phyloP scores from a whole-genome alignment of 179 eudicot genomes.

The Pouteria campechiana region DNA sequence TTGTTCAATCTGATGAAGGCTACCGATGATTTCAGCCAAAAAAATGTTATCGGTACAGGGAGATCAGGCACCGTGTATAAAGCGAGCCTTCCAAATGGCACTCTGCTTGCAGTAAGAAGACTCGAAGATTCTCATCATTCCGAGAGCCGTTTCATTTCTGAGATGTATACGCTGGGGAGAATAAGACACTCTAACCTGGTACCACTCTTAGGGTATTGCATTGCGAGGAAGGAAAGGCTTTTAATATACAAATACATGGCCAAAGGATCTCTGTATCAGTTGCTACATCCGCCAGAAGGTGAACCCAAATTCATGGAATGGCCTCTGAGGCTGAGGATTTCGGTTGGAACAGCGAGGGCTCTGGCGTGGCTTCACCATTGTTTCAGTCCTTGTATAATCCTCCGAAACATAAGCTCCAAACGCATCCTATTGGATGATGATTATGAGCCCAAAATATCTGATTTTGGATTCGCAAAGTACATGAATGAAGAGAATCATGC shows the following conservation, averaged over 20 bases:
- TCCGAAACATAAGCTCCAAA: conserved; percentile 77
- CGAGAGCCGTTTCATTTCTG: conserved; percentile 61
- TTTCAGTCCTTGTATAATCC: conserved; percentile 81
- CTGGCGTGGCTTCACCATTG: conserved; percentile 84
- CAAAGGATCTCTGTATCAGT: conserved; percentile 54
- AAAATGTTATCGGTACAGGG: conserved; percentile 52
- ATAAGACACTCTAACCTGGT: conserved; percentile 70
- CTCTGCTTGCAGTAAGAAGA: conserved; percentile 60
- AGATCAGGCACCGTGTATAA: conserved; percentile 68
- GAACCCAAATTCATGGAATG: conserved; percentile 48
- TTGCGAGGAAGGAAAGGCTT: conserved; percentile 72
- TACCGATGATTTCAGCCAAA: conserved; percentile 64
- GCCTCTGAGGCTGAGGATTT: conserved; percentile 72
- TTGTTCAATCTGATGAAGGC: conserved; percentile 84
- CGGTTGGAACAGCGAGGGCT: conserved; percentile 63
- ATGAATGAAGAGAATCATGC: conserved; percentile 91
- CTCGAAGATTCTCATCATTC: conserved; percentile 70
- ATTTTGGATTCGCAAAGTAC: conserved; percentile 81
- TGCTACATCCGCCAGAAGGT: conserved; percentile 34
- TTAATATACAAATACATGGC: conserved; percentile 67
- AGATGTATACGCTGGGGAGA: conserved; percentile 71
- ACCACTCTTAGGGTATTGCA: conserved; percentile 71
- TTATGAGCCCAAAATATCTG: conserved; percentile 67
- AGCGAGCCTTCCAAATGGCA: conserved; percentile 63
- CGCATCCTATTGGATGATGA: conserved; percentile 62